phyloP scores from a whole-genome alignment of 331 rosid genomes.

The Phaseolus coccineus region DNA sequence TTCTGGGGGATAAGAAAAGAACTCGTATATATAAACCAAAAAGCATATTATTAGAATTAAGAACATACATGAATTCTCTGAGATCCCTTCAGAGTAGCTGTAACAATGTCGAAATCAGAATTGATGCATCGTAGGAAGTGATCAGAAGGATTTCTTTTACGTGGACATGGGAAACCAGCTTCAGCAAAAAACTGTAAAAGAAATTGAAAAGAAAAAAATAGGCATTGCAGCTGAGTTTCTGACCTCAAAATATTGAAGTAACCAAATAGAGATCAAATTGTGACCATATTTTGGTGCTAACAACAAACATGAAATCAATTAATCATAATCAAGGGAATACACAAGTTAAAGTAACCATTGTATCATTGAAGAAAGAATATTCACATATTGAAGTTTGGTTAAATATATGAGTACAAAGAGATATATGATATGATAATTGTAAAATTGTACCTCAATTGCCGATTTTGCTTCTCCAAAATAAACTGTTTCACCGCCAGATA shows the following conservation, averaged over 20 bases:
- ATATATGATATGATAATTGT: too few species aligned
- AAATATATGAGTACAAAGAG: too few species aligned
- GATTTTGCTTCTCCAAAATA: conserved; percentile 82
- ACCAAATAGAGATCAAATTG: not conserved
- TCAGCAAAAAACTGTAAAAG: conserved; percentile 85
- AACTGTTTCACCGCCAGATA: conserved; percentile 83
- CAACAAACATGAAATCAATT: not conserved
- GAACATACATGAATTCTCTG: conserved; percentile 67
- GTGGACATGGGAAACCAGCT: conserved; percentile 97
- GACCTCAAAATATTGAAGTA: not conserved
- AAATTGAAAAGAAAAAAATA: not conserved
- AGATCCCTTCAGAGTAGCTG: conserved; percentile 79
- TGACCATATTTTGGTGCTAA: not conserved
- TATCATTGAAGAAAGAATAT: not conserved
- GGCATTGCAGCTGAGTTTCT: conserved; percentile 2
- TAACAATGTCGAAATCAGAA: conserved; percentile 85
- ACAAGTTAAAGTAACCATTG: not conserved
- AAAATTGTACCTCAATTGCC: conserved; percentile 71
- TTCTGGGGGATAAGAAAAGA: not conserved
- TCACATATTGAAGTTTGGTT: not conserved
- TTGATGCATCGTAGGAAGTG: conserved; percentile 93
- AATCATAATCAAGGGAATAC: not conserved
- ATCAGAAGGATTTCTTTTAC: conserved; percentile 90
- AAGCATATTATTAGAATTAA: conserved; percentile 20
- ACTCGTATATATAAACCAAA: not conserved